phyloP scores from a whole-genome alignment of 1,139 yeast species.

The Scheffersomyces parashehatae region DNA sequence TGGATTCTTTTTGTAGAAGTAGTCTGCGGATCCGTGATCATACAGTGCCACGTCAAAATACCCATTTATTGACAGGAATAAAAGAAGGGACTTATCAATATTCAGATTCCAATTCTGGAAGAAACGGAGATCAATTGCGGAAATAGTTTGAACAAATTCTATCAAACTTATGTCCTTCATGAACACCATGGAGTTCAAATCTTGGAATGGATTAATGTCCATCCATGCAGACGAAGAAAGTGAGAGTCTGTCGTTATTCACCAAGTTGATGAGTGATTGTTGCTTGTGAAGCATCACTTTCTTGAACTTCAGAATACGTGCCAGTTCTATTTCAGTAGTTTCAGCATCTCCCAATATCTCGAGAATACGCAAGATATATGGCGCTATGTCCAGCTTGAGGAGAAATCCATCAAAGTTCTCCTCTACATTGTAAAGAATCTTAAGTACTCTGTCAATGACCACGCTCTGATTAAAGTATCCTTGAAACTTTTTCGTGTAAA shows the following conservation, averaged over 20 bases:
- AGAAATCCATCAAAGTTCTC: slow-evolving; percentile 41
- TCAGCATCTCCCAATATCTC: slow-evolving; percentile 24
- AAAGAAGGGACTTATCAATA: slow-evolving; percentile 43
- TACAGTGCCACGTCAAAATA: slow-evolving; percentile 5
- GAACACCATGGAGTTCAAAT: slow-evolving; percentile 38
- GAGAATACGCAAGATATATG: slow-evolving; percentile 35
- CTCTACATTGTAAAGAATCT: slow-evolving; percentile 31
- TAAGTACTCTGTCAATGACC: slow-evolving; percentile 16
- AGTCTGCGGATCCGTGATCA: slow-evolving; percentile 16
- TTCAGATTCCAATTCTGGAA: slow-evolving; percentile 75
- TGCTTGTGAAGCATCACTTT: slow-evolving; percentile 35
- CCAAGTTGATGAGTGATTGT: slow-evolving; percentile 34
- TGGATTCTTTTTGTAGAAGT: slow-evolving; percentile 45
- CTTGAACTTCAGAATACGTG: slow-evolving; percentile 26
- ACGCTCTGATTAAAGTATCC: slow-evolving; percentile 19
- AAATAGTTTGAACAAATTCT: slow-evolving; percentile 56
- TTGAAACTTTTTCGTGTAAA: slow-evolving; percentile 21
- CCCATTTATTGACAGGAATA: slow-evolving; percentile 29
- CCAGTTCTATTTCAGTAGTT: slow-evolving; percentile 3
- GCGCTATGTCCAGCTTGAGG: slow-evolving; percentile 42
- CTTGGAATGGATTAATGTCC: slow-evolving; percentile 29
- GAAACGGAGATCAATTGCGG: slow-evolving; percentile 57
- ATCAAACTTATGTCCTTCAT: slow-evolving; percentile 45
- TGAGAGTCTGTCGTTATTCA: slow-evolving; percentile 15
- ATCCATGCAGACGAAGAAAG: neutral